These are phyloP conservation scores for Pulveroboletus sp. DNA, from an alignment of 768 basidiomycete species.

Conservation along the genomic window DNA sequence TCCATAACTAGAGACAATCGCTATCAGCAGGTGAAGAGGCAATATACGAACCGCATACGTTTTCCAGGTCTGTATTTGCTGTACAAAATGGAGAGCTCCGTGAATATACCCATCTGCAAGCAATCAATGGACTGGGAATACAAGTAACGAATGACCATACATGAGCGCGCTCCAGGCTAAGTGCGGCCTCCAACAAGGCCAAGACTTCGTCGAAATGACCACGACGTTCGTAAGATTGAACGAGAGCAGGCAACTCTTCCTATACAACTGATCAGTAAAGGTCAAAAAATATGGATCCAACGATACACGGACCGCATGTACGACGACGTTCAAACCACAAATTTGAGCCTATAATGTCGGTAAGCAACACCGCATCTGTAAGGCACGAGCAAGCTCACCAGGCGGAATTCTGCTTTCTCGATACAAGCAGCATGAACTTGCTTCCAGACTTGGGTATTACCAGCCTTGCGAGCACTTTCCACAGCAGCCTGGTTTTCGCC, in stretches of 20 bases:
- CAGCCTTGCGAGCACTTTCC: conserved; percentile 98
- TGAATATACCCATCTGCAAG: conserved; percentile 91
- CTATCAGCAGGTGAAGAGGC: background rate
- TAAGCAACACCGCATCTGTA: conserved; percentile 5
- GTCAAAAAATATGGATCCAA: conserved; percentile 4
- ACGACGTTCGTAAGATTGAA: conserved; percentile 84
- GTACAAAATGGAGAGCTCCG: conserved; percentile 86
- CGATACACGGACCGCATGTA: conserved; percentile 60
- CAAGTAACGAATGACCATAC: conserved; percentile 34
- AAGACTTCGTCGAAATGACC: conserved; percentile 97
- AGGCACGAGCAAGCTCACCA: conserved; percentile 45
- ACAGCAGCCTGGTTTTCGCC: conserved; percentile 98
- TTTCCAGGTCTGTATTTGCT: conserved; percentile 96
- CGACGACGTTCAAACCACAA: conserved; percentile 96
- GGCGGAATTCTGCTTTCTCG: conserved; percentile 94
- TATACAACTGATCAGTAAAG: conserved; percentile 23
- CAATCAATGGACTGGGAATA: conserved; percentile 12
- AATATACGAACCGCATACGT: conserved; percentile 46
- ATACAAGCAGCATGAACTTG: conserved; percentile 99
- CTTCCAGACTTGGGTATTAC: conserved; percentile 99
- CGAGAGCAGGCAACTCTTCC: conserved; percentile 75
- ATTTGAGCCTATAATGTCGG: conserved; percentile 74
- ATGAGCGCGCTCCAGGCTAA: conserved; percentile 96
- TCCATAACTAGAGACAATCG: conserved; percentile 77
- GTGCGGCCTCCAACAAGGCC: conserved; percentile 85